Conservation (phyloP, 2,329 filamentous ascomycete genomes). For the Ceratocystis papillata region DNA sequence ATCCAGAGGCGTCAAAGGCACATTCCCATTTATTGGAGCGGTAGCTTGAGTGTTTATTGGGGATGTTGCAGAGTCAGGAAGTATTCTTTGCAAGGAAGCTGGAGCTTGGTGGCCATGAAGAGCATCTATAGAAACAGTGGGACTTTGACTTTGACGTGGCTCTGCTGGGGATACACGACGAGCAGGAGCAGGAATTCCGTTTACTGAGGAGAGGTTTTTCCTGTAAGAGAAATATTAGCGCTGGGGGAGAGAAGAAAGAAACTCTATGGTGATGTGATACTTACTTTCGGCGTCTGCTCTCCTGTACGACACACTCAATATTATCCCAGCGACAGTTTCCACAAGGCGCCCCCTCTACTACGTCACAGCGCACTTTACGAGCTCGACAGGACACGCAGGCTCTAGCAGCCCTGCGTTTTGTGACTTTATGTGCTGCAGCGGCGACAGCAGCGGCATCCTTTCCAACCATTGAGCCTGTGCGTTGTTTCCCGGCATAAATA, state of each 20-base stretch:
- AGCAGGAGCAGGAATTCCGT: conserved; percentile 15
- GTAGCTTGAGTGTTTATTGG: not conserved
- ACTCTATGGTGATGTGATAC: conserved; percentile 34
- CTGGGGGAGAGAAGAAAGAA: conserved; percentile 1
- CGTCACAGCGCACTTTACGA: conserved; percentile 87
- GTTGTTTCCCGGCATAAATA: conserved; percentile 5
- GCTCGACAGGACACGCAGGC: conserved; percentile 82
- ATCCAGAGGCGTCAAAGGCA: conserved; percentile 8
- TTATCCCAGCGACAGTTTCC: conserved; percentile 77
- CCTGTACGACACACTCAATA: conserved; percentile 63
- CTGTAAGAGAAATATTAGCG: not conserved
- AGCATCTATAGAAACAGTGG: not conserved
- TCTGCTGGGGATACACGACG: conserved; percentile 16
- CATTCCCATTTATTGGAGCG: not conserved
- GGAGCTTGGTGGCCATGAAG: conserved; percentile 10
- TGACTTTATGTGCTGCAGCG: conserved; percentile 38
- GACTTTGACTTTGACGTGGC: conserved; percentile 14
- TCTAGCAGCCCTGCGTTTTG: conserved; percentile 77
- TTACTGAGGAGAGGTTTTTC: conserved; percentile 17
- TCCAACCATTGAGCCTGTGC: conserved; percentile 15
- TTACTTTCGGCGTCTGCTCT: conserved; percentile 79
- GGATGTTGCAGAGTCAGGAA: not conserved
- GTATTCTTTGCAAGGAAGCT: not conserved
- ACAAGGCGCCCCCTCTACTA: conserved; percentile 77
- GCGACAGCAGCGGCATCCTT: conserved; percentile 31